Conservation (phyloP, 2,329 filamentous ascomycete genomes). For the Chrysoporthe deuterocubensis region DNA sequence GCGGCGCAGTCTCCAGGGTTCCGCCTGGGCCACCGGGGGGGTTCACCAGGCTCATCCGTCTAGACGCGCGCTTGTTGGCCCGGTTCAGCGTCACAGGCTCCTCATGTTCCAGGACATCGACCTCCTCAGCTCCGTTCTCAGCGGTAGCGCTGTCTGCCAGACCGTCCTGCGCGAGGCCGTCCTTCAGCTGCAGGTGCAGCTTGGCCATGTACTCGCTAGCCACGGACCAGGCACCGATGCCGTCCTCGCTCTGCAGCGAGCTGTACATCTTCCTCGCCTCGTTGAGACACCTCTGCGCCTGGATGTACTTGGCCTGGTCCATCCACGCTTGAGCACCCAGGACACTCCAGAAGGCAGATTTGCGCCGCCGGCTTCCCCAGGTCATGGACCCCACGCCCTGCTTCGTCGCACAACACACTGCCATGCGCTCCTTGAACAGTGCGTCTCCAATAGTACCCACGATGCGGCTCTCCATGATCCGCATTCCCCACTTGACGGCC, state of each 20-base stretch:
- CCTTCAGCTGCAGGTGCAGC: slow-evolving; percentile 54
- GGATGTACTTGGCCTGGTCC: slow-evolving; percentile 72
- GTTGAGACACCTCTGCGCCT: slow-evolving; percentile 78
- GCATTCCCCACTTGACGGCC: slow-evolving; percentile 81
- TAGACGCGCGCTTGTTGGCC: slow-evolving; percentile 44
- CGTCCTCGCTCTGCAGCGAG: slow-evolving; percentile 52
- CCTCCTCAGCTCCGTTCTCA: slow-evolving; percentile 40
- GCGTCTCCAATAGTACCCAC: slow-evolving; percentile 77
- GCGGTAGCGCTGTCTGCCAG: slow-evolving; percentile 32
- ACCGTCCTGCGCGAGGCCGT: slow-evolving; percentile 46
- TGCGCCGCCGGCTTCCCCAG: slow-evolving; percentile 76
- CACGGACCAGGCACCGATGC: slow-evolving; percentile 53
- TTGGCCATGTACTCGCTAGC: slow-evolving; percentile 58
- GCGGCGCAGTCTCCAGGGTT: slow-evolving; percentile 40
- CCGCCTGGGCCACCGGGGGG: slow-evolving; percentile 34
- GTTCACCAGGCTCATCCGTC: slow-evolving; percentile 60
- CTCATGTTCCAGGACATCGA: slow-evolving; percentile 51
- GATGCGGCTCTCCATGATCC: slow-evolving; percentile 78
- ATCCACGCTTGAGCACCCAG: slow-evolving; percentile 86
- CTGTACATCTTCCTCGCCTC: slow-evolving; percentile 65
- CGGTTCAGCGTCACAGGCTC: slow-evolving; percentile 61
- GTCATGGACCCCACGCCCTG: slow-evolving; percentile 66
- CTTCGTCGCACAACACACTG: slow-evolving; percentile 80
- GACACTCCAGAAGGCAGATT: slow-evolving; percentile 87
- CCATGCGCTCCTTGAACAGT: slow-evolving; percentile 83